Conservation (phyloP, 2,329 filamentous ascomycete genomes). For the Colletotrichum sp. region DNA sequence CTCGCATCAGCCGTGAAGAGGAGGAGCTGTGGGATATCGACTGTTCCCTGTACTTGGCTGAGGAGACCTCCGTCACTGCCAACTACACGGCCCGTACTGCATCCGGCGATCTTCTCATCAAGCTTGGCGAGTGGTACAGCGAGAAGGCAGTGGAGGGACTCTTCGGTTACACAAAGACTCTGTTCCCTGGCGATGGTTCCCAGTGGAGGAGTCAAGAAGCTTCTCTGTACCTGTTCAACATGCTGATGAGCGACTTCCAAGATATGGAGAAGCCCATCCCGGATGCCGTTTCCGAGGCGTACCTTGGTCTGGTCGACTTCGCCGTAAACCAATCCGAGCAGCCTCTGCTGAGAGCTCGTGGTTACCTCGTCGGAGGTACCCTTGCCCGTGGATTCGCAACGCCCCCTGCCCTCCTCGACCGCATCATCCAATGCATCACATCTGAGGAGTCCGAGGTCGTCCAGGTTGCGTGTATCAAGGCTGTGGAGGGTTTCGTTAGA, state of each 20-base stretch:
- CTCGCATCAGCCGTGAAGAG: constrained; percentile 90
- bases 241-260: constrained; percentile 81
- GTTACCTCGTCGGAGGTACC: constrained; percentile 83
- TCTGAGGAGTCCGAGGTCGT: constrained; percentile 84
- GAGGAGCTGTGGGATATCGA: constrained; percentile 97
- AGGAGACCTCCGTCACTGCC: constrained; percentile 91
- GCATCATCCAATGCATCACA: constrained; percentile 76
- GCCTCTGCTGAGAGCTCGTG: constrained; percentile 81
- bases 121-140: constrained; percentile 88
- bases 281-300: constrained; percentile 70
- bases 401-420: constrained; percentile 70
- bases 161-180: constrained; percentile 73
- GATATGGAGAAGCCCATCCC: constrained; percentile 77
- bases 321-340: constrained; percentile 73
- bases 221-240: constrained; percentile 82
- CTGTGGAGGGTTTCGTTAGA: constrained; percentile 71
- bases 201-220: constrained; percentile 75
- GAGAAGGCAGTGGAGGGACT: constrained; percentile 78
- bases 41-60: constrained; percentile 91
- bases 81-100: constrained; percentile 96
- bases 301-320: constrained; percentile 80
- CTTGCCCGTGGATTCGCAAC: constrained; percentile 72
- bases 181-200: constrained; percentile 64
- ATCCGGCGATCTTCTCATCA: constrained; percentile 89
- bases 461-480: constrained; percentile 88